Evolutionary conservation across 495 filamentous ascomycete genomes (phyloP), one percentile per base, ranked within the genome.

Genomic region (Lepidopterella palustris): DNA sequence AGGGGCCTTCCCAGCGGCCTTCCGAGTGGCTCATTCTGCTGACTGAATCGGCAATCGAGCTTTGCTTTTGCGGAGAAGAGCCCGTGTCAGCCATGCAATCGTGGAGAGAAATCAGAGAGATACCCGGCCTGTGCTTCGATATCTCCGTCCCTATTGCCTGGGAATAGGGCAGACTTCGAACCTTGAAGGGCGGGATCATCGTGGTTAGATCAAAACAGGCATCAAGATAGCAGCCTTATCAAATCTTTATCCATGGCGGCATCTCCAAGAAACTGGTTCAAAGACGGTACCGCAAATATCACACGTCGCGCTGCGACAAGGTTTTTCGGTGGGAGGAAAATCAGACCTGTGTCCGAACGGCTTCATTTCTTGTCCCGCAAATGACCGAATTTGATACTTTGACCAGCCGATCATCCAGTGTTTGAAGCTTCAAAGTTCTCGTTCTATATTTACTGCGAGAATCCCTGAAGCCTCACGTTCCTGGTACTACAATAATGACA

Each of bases 61-160:
- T 13, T 42, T 42, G 13, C 35, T 42, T 42, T 18, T 42, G 35
- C 35, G 21, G 47, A 18, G 28, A 28, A n/a, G 4, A 21, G 27
- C 51, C 51, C 25, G 51, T 54, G 25, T 54, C 51, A 54, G 51
- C 51, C 24, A 32, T 54, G 51, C 27, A 32, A 54, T 11, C 27
- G 51, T 54, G 51, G 51, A 54, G 51, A 32, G 13, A 50, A 3
- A 1, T 23, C 39, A 42, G 8, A 27, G 3, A 3, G n/a, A n/a
- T n/a, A 42, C 35, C 35, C 35, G 35, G 35, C 35, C 35, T 15
- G 28, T 32, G 28, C 20, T 10, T n/a, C 28, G 31, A 32, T 32
- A 54, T 54, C 20, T 24, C 25, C 25, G 51, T 23, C 8, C 26
- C 28, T 28, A 28, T 32, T 28, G 18, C 10, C 51, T 50, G 18